These are phyloP conservation scores for Boletus subcaerulescens DNA, from an alignment of 768 basidiomycete species.

Conservation along the genomic window DNA sequence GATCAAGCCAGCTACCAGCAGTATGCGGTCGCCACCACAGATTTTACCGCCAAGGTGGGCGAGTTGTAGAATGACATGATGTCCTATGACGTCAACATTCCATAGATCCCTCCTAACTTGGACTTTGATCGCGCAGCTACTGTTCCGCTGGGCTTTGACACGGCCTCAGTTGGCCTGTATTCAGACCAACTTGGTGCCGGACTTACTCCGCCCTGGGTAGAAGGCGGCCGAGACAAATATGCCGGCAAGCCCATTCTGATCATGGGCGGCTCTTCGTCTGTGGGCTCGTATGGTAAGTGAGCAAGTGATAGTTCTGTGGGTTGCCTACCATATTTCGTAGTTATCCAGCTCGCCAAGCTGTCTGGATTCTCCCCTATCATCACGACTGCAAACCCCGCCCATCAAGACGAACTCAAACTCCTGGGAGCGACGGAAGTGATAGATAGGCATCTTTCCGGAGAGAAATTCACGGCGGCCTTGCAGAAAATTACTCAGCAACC, in stretches of 20 bases:
- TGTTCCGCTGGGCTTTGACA: conserved; percentile 46
- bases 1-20: conserved; percentile 40
- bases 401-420: conserved; percentile 30
- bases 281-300: conserved; percentile 45
- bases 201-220: conserved; percentile 36
- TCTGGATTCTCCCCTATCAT: conserved; percentile 44
- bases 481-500: conserved; percentile 26
- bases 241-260: conserved; percentile 42
- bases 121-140: conserved; percentile 45
- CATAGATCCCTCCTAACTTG: conserved; percentile 43
- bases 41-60: conserved; percentile 37
- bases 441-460: conserved; percentile 24
- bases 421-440: conserved; percentile 42
- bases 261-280: conserved; percentile 47
- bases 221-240: conserved; percentile 36
- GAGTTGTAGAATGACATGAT: background rate
- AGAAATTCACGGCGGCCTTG: conserved; percentile 15
- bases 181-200: conserved; percentile 36
- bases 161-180: conserved; percentile 48
- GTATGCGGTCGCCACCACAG: conserved; percentile 32
- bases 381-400: conserved; percentile 33
- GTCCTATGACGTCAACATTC: conserved; percentile 1
- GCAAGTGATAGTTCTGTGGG: background rate
- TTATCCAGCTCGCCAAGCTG: conserved; percentile 38
- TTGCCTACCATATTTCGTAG: conserved; percentile 19